phyloP scores from a whole-genome alignment of 1,284 basidiomycete species.

The Ganoderma leucocontextum region DNA sequence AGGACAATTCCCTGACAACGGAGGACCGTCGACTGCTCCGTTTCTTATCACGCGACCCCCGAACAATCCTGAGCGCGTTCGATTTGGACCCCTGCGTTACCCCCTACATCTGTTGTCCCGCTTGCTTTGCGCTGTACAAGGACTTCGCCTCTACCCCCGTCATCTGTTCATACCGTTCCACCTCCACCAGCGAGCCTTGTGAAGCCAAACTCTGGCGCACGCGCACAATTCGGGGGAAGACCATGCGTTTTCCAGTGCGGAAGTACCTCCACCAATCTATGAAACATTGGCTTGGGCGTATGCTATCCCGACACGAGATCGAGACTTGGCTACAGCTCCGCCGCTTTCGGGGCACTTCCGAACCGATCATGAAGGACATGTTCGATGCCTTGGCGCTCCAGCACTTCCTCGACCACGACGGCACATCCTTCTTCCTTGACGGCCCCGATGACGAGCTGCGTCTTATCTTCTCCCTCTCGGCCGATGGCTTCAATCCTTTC shows the following conservation, averaged over 20 bases:
- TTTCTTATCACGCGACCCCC: too few species aligned
- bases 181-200: neutral
- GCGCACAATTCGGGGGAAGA: neutral
- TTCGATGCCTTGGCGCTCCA: neutral
- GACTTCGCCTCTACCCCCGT: neutral
- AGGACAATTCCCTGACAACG: too few species aligned
- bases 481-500: neutral
- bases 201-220: neutral
- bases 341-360: neutral
- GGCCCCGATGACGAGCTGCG: neutral
- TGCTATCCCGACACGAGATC: neutral
- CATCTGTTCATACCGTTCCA: neutral
- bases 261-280: neutral
- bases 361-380: neutral
- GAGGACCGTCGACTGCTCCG: too few species aligned
- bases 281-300: neutral
- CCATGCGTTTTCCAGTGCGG: neutral
- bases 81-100: neutral
- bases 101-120: neutral
- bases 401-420: neutral
- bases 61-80: too few species aligned
- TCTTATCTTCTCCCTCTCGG: neutral
- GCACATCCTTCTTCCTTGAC: neutral
- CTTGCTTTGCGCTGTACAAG: neutral
- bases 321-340: neutral